Conservation (phyloP, 2,329 filamentous ascomycete species). For the Lasiodiplodia citricola region DNA sequence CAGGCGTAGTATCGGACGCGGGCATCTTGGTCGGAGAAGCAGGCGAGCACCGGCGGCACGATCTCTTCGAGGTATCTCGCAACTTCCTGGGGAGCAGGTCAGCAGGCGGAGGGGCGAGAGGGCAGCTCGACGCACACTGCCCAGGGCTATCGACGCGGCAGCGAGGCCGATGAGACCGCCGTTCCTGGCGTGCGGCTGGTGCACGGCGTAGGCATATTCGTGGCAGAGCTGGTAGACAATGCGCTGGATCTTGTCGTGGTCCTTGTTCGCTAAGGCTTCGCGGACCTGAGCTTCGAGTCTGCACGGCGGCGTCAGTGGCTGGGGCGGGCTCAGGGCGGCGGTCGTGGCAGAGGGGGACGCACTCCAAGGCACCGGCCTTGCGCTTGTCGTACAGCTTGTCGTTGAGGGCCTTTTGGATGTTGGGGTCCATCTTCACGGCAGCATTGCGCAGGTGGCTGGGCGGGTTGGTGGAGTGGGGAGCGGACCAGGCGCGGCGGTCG, state of each 20-base stretch:
- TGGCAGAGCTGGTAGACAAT: conserved; percentile 97
- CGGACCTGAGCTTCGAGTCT: conserved; percentile 92
- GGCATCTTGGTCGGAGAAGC: conserved; percentile 97
- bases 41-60: conserved; percentile 93
- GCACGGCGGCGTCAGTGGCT: conserved; percentile 28
- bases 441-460: conserved; percentile 26
- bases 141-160: conserved; percentile 92
- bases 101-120: conserved; percentile 2
- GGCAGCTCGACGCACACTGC: conserved; percentile 66
- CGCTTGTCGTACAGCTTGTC: conserved; percentile 99
- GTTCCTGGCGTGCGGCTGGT: conserved; percentile 95
- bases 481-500: conserved; percentile 7
- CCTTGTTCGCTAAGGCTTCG: conserved; percentile 75
- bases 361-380: conserved; percentile 96
- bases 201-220: conserved; percentile 95
- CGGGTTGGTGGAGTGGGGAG: conserved; percentile 4
- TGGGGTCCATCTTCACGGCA: conserved; percentile 72
- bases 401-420: conserved; percentile 88
- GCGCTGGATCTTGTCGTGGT: conserved; percentile 79
- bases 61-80: conserved; percentile 91
- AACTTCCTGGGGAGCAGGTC: conserved; percentile 69
- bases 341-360: conserved; percentile 48
- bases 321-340: background rate
- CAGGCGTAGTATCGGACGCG: conserved; percentile 97
- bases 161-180: conserved; percentile 94